Evolutionary conservation across 1,139 yeast species (phyloP).

Genomic region (Lodderomyces beijingensis): DNA sequence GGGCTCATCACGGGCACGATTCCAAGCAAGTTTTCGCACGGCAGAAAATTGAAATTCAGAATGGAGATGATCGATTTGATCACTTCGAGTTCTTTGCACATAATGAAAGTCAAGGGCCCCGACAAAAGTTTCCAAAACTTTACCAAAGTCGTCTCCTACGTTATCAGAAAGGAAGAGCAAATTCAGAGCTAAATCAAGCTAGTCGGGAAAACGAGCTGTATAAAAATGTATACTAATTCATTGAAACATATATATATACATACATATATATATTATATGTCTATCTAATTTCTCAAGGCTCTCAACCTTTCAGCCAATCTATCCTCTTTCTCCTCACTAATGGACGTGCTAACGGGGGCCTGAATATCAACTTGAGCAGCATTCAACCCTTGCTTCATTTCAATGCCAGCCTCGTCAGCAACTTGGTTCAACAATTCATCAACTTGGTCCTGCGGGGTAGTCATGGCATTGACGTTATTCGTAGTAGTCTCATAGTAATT

Average conservation of each 20-base stretch:
- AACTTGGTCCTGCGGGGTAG: constrained; percentile 94
- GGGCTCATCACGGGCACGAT: constrained; percentile 44
- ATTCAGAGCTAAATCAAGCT: too few relatives aligned
- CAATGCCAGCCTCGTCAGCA: constrained; percentile 97
- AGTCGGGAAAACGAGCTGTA: too few relatives aligned
- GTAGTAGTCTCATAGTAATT: constrained; percentile 92
- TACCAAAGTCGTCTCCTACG: constrained; percentile 42
- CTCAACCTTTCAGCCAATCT: constrained; percentile 79
- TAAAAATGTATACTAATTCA: constrained; percentile 1
- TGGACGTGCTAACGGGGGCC: constrained; percentile 37
- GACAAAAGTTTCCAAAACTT: constrained; percentile 58
- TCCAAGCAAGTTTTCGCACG: constrained; percentile 46
- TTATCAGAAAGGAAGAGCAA: constrained; percentile 35
- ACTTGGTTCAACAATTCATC: constrained; percentile 88
- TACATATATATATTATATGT: too few relatives aligned
- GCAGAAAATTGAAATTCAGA: constrained; percentile 45
- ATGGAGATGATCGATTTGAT: constrained; percentile 41
- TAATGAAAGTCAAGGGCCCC: constrained; percentile 63
- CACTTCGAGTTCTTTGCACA: constrained; percentile 45
- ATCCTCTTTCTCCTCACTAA: constrained; percentile 79
- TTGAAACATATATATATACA: constrained; percentile 2
- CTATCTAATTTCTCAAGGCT: constrained; percentile 55
- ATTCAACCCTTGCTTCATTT: constrained; percentile 75
- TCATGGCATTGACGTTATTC: constrained; percentile 78
- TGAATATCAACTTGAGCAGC: constrained; percentile 48